phyloP scores from a whole-genome alignment of 208 protist genomes.

The Leishmania guyanensis region DNA sequence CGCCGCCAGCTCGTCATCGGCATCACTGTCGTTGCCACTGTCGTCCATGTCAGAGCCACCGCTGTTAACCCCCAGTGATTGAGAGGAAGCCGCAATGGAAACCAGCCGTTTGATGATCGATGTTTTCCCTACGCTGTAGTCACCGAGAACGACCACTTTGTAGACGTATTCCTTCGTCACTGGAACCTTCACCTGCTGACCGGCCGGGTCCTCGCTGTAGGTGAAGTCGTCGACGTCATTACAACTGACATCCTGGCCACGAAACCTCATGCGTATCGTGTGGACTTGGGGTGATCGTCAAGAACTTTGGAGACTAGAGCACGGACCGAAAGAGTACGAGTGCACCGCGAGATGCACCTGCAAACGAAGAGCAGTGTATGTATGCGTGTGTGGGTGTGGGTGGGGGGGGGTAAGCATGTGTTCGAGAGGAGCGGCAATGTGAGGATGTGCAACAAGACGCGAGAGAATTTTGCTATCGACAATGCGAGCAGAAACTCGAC shows the following conservation, averaged over 20 bases:
- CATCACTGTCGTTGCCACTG: slow-evolving; percentile 17
- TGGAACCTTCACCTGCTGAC: background rate
- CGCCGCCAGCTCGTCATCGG: slow-evolving; percentile 10
- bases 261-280: background rate
- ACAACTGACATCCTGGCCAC: background rate
- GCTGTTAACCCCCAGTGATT: background rate
- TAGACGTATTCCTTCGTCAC: slow-evolving; percentile 29
- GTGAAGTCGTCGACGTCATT: slow-evolving; percentile 18
- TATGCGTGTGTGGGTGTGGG: too few relatives aligned
- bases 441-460: background rate
- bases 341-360: background rate
- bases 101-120: slow-evolving; percentile 60
- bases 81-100: background rate
- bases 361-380: background rate
- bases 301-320: background rate
- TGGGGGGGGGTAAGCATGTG: background rate
- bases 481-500: too few relatives aligned
- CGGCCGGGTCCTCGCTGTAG: slow-evolving; percentile 19
- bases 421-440: background rate
- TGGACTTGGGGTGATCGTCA: background rate
- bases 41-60: slow-evolving; percentile 11
- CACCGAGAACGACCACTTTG: slow-evolving; percentile 34
- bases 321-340: background rate
- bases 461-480: background rate
- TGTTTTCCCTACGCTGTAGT: slow-evolving; percentile 67